Percentiles rank a stretch among this genome's conserved stretches.
Conservation (phyloP, 805 yeast genomes). For the Yarrowia alimentaria region DNA sequence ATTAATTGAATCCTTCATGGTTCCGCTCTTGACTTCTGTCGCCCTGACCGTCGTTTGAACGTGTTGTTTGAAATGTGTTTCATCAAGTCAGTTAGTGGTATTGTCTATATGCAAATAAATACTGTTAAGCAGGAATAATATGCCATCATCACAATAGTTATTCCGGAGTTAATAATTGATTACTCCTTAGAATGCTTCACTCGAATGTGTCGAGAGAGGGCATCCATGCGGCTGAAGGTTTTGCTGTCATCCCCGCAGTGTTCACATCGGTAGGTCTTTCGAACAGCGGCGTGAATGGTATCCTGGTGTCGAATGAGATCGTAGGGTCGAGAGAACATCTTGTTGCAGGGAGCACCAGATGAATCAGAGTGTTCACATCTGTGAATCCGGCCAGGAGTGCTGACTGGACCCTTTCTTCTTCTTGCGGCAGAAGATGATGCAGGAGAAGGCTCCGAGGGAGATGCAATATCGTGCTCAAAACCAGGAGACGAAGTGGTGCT, state of each 20-base stretch:
- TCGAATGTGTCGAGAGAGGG: constrained; percentile 87
- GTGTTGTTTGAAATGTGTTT: constrained; percentile 5
- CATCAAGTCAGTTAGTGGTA: constrained; percentile 26
- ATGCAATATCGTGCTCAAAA: constrained; percentile 13
- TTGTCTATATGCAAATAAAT: constrained; percentile 27
- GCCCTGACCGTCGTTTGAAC: constrained; percentile 24
- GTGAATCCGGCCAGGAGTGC: constrained; percentile 12
- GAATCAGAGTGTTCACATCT: constrained; percentile 12
- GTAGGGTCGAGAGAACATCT: constrained; percentile 88
- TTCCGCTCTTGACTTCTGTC: constrained; percentile 16
- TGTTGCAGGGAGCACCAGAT: constrained; percentile 53
- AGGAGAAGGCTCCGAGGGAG: too few relatives aligned
- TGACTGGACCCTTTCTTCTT: too few relatives aligned
- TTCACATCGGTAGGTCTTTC: constrained; percentile 81
- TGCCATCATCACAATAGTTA: constrained; percentile 23
- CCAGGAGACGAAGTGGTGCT: constrained; percentile 14
- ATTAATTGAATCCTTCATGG: too few relatives aligned
- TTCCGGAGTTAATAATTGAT: constrained; percentile 1
- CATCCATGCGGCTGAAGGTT: constrained; percentile 92
- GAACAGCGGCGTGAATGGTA: constrained; percentile 87
- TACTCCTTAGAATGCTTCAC: constrained; percentile 60
- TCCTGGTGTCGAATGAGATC: constrained; percentile 94
- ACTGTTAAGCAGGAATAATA: constrained; percentile 24
- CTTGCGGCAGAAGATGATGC: too few relatives aligned
- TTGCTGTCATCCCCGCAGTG: constrained; percentile 78